Conservation (phyloP, 129 eudicot genomes). For the Cynara cardunculus region DNA sequence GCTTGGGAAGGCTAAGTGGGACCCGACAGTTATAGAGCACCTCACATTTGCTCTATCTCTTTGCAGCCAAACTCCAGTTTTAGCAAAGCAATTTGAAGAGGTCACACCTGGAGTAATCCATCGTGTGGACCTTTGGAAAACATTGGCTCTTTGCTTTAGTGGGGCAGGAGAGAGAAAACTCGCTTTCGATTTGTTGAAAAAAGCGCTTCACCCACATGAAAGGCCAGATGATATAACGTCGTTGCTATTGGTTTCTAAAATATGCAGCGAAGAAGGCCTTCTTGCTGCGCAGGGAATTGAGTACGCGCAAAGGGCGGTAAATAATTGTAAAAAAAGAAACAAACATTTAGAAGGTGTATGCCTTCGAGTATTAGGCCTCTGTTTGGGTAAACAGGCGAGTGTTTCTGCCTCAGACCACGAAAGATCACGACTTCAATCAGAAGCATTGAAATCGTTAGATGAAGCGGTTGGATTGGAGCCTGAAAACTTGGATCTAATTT, state of each 20-base stretch:
- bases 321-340: slow-evolving; percentile 35
- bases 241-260: slow-evolving; percentile 63
- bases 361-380: slow-evolving; percentile 75
- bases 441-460: slow-evolving; percentile 75
- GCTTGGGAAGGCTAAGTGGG: slow-evolving; percentile 76
- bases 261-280: slow-evolving; percentile 61
- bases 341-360: slow-evolving; percentile 72
- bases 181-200: slow-evolving; percentile 66
- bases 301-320: slow-evolving; percentile 71
- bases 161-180: slow-evolving; percentile 48
- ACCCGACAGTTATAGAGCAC: slow-evolving; percentile 77
- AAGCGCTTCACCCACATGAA: slow-evolving; percentile 64
- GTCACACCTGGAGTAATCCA: slow-evolving; percentile 68
- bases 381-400: slow-evolving; percentile 81
- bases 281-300: slow-evolving; percentile 76
- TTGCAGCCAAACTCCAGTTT: slow-evolving; percentile 71
- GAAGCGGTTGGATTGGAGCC: slow-evolving; percentile 57
- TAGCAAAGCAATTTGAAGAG: slow-evolving; percentile 88
- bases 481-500: slow-evolving; percentile 58
- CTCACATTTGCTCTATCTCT: slow-evolving; percentile 81
- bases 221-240: slow-evolving; percentile 60
- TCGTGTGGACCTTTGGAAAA: slow-evolving; percentile 77
- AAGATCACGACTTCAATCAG: slow-evolving; percentile 78
- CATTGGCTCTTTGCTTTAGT: slow-evolving; percentile 62
- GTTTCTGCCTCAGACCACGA: slow-evolving; percentile 68